phyloP scores from a whole-genome alignment of 2,329 filamentous ascomycete species.

The Atkinsonella texensis region DNA sequence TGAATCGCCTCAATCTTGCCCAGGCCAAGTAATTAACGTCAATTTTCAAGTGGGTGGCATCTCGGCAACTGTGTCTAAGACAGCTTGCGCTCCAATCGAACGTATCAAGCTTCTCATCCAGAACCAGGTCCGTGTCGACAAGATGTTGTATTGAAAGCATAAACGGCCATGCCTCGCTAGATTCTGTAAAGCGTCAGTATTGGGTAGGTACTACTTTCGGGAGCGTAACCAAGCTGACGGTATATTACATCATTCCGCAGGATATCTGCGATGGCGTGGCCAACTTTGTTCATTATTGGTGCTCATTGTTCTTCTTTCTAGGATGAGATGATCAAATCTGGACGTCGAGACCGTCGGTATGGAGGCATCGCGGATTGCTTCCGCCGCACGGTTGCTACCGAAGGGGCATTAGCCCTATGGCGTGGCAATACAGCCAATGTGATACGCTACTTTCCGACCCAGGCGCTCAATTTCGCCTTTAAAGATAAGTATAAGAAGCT shows the following conservation, averaged over 20 bases:
- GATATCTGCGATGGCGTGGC: background rate
- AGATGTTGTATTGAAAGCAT: background rate
- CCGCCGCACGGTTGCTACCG: constrained; percentile 72
- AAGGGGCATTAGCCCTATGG: constrained; percentile 95
- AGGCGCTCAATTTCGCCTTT: constrained; percentile 99
- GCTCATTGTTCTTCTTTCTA: background rate
- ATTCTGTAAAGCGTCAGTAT: background rate
- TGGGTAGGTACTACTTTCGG: background rate
- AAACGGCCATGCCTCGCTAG: background rate
- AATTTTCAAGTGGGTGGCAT: constrained; percentile 83
- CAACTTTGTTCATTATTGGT: background rate
- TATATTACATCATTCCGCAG: background rate
- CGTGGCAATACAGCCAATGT: constrained; percentile 99
- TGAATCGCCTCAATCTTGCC: background rate
- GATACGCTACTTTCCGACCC: constrained; percentile 99
- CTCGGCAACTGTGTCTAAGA: constrained; percentile 99
- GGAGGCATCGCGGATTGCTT: constrained; percentile 91
- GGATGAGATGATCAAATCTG: constrained; percentile 99
- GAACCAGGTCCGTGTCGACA: constrained; percentile 52
- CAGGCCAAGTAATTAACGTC: constrained; percentile 1
- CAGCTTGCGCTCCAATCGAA: constrained; percentile 98
- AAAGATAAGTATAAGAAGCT: constrained; percentile 99
- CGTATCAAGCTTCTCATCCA: constrained; percentile 99
- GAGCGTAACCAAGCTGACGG: background rate
- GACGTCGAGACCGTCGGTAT: constrained; percentile 97